Percentiles rank a stretch among this genome's conserved stretches.
Conservation (phyloP, 768 basidiomycete genomes). For the Hypsizygus marmoreus region DNA sequence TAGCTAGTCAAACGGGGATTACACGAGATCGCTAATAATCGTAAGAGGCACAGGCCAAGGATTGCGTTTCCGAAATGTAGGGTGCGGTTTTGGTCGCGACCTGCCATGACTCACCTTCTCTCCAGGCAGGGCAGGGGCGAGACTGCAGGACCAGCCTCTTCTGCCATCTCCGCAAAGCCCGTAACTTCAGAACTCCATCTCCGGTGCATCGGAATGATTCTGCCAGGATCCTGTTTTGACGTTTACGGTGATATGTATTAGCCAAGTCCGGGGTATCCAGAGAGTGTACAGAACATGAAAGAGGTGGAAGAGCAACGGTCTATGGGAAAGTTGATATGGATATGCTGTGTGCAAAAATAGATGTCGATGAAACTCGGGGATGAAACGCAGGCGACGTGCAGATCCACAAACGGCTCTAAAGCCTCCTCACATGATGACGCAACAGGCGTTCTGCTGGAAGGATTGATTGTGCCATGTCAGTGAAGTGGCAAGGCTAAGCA, state of each 20-base stretch:
- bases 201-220: not conserved
- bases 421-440: conserved; percentile 69
- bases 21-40: no score
- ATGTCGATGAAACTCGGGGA: conserved; percentile 9
- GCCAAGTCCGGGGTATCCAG: conserved; percentile 16
- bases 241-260: conserved; percentile 11
- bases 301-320: not conserved
- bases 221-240: not conserved
- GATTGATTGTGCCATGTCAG: conserved; percentile 14
- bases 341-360: conserved; percentile 3
- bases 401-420: not conserved
- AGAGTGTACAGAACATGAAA: conserved; percentile 4
- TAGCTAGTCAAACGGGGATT: no score
- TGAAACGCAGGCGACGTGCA: conserved; percentile 10
- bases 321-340: not conserved
- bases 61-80: no score
- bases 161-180: no score
- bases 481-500: not conserved
- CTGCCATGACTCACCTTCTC: no score
- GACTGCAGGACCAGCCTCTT: no score
- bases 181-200: not conserved
- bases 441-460: conserved; percentile 91
- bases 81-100: no score
- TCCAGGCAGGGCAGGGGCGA: no score
- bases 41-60: no score